Evolutionary conservation across 2,329 filamentous ascomycete genomes (phyloP).

Genomic region (Hortaea werneckii): DNA sequence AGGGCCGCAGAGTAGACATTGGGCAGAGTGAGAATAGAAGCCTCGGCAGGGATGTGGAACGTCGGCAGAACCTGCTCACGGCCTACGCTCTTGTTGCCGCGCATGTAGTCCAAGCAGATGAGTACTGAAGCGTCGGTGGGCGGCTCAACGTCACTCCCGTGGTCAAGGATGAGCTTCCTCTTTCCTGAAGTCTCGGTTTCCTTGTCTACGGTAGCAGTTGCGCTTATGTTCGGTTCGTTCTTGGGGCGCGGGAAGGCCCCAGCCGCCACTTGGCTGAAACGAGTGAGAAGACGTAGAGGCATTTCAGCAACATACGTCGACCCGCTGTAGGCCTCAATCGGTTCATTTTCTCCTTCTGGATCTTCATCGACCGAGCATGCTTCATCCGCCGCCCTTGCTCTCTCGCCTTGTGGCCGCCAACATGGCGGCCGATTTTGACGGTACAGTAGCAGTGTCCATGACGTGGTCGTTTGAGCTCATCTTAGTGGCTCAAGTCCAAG

Average conservation of each 20-base stretch:
- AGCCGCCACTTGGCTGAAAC: neutral
- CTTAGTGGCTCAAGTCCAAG: too few relatives aligned
- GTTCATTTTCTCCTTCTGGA: neutral
- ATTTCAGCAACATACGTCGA: too few relatives aligned
- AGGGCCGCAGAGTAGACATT: constrained; percentile 11
- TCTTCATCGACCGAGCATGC: neutral
- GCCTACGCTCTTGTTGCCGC: constrained; percentile 9
- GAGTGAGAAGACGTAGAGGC: neutral
- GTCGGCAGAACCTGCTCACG: constrained; percentile 3
- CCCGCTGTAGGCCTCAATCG: neutral
- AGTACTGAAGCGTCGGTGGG: constrained; percentile 5
- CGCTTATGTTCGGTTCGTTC: neutral
- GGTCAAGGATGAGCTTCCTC: constrained; percentile 4
- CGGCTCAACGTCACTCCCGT: constrained; percentile 5
- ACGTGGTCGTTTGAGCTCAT: too few relatives aligned
- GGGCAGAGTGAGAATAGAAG: constrained; percentile 6
- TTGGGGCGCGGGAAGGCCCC: neutral
- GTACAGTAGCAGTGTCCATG: too few relatives aligned
- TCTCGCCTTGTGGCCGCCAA: too few relatives aligned
- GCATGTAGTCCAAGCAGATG: constrained; percentile 12
- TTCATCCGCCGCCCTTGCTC: too few relatives aligned
- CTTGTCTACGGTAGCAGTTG: neutral
- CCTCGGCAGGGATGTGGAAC: constrained; percentile 5
- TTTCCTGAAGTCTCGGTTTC: neutral
- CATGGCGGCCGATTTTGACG: too few relatives aligned